phyloP scores from a whole-genome alignment of 768 basidiomycete genomes.

The Exidia glandulosa region DNA sequence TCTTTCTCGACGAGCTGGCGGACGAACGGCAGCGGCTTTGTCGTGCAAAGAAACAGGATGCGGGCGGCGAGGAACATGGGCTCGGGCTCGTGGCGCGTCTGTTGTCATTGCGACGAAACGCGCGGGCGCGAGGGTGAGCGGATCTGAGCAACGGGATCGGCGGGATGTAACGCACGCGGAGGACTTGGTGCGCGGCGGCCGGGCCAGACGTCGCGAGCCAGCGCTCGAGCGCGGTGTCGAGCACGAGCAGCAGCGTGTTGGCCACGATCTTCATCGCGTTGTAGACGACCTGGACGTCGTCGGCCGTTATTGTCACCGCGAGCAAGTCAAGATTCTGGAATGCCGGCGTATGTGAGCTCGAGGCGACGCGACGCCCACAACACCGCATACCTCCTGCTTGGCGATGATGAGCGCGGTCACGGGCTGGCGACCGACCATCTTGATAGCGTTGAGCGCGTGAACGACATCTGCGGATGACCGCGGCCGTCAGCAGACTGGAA shows the following conservation, averaged over 20 bases:
- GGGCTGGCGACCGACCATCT: constrained; percentile 61
- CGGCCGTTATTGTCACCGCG: constrained; percentile 37
- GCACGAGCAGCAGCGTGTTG: constrained; percentile 57
- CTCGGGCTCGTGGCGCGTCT: constrained; percentile 24
- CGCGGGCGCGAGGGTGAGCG: neutral
- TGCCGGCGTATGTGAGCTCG: neutral
- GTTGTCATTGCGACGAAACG: neutral
- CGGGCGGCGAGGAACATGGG: constrained; percentile 65
- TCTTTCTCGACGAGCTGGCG: constrained; percentile 48
- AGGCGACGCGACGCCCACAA: neutral
- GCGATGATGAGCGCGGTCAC: constrained; percentile 55
- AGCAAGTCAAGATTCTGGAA: constrained; percentile 48
- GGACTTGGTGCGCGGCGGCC: constrained; percentile 38
- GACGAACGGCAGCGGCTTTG: constrained; percentile 36
- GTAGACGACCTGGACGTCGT: constrained; percentile 45
- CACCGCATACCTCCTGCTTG: constrained; percentile 22
- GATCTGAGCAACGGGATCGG: neutral
- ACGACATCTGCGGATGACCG: constrained; percentile 43
- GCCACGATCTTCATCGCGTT: constrained; percentile 64
- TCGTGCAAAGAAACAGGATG: constrained; percentile 65
- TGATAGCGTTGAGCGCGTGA: constrained; percentile 58
- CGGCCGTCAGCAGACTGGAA: constrained; percentile 1
- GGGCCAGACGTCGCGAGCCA: constrained; percentile 61
- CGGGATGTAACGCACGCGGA: constrained; percentile 39
- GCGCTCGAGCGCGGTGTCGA: constrained; percentile 47